A percentile compares a stretch with the other conserved stretches of the same genome.
Conservation (phyloP, 495 filamentous ascomycete genomes). For the Xeromyces bisporus region DNA sequence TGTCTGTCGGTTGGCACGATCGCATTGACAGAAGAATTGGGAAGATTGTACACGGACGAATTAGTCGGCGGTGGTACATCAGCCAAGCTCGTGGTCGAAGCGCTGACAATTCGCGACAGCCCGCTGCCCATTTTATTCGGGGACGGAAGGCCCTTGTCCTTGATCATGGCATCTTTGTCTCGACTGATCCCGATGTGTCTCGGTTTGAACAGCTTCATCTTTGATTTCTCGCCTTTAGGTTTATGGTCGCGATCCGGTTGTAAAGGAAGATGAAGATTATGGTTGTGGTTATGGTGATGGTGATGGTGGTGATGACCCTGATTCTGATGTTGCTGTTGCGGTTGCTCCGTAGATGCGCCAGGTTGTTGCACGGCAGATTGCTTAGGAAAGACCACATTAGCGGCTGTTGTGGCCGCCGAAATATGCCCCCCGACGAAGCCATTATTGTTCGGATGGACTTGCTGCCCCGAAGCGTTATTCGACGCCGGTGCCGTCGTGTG, state of each 20-base stretch:
- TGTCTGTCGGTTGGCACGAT: slow-evolving; percentile 36
- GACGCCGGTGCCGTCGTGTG: slow-evolving; percentile 38
- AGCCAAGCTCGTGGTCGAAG: slow-evolving; percentile 58
- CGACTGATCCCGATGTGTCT: slow-evolving; percentile 65
- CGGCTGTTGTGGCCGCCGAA: slow-evolving; percentile 61
- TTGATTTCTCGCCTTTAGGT: slow-evolving; percentile 59
- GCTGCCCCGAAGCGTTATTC: slow-evolving; percentile 29
- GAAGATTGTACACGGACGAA: slow-evolving; percentile 62
- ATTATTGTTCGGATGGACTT: slow-evolving; percentile 37
- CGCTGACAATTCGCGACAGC: slow-evolving; percentile 48
- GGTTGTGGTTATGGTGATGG: background rate
- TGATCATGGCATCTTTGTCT: slow-evolving; percentile 42
- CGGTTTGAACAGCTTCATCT: slow-evolving; percentile 83
- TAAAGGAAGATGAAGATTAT: background rate
- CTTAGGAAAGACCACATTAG: slow-evolving; percentile 72
- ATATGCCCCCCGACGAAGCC: slow-evolving; percentile 47
- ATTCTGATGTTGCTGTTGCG: background rate
- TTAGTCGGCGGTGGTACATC: slow-evolving; percentile 44
- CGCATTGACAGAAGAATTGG: slow-evolving; percentile 72
- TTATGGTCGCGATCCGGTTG: slow-evolving; percentile 42
- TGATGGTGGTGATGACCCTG: no score
- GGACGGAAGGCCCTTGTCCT: slow-evolving; percentile 57
- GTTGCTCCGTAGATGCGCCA: slow-evolving; percentile 3
- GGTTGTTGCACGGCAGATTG: slow-evolving; percentile 41
- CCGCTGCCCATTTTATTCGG: slow-evolving; percentile 57